These are phyloP conservation scores for Polymyxa betae DNA, from an alignment of 208 protist species.

Conservation along the genomic window DNA sequence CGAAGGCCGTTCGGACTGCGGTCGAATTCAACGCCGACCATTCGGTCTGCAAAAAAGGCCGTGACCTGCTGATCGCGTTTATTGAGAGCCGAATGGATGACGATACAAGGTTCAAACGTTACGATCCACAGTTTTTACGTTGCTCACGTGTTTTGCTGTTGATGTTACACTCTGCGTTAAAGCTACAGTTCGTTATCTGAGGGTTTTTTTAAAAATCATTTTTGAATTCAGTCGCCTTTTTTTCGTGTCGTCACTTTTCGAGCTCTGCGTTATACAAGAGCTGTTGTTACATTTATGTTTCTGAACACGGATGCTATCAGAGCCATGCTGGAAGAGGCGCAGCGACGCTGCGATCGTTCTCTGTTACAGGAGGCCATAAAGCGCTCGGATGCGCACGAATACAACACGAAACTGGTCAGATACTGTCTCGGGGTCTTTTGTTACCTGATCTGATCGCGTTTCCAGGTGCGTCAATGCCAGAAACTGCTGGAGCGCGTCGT, in stretches of 20 bases:
- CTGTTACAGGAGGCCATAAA: neutral
- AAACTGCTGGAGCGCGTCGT: neutral
- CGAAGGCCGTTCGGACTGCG: constrained; percentile 27
- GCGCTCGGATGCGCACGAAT: neutral
- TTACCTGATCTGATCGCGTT: neutral
- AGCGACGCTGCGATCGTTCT: neutral
- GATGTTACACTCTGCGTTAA: too few species aligned
- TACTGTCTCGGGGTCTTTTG: neutral
- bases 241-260: too few species aligned
- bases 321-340: neutral
- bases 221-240: too few species aligned
- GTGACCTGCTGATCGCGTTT: constrained; percentile 53
- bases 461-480: constrained; percentile 12
- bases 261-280: too few species aligned
- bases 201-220: too few species aligned
- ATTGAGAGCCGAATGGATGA: constrained; percentile 62
- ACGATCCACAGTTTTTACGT: neutral
- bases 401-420: constrained; percentile 44
- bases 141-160: too few species aligned
- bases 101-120: constrained; percentile 57
- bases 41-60: neutral
- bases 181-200: too few species aligned
- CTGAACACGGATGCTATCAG: too few species aligned
- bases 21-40: neutral
- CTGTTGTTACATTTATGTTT: too few species aligned